A percentile compares a stretch with the other conserved stretches of the same genome.
These are phyloP conservation scores for Bertia moriformis DNA, from an alignment of 2,329 filamentous ascomycete genomes.

Conservation along the genomic window DNA sequence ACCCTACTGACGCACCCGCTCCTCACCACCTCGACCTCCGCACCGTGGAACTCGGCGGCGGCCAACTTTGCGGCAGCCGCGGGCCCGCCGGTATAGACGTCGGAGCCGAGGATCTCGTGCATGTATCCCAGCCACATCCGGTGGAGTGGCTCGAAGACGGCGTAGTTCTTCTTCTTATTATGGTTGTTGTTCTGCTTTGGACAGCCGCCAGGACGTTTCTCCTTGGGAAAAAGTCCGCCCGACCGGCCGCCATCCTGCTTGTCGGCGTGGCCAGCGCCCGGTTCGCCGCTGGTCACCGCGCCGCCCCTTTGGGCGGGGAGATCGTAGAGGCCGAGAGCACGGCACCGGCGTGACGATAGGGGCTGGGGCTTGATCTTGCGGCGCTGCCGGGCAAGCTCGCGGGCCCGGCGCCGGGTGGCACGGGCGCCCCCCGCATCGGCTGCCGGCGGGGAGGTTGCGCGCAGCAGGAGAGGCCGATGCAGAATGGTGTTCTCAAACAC, in stretches of 20 bases:
- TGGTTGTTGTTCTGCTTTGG: too few relatives aligned
- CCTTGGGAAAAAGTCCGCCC: background rate
- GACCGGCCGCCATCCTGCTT: background rate
- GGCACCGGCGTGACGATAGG: conserved; percentile 67
- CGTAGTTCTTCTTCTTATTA: too few relatives aligned
- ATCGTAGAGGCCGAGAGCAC: conserved; percentile 57
- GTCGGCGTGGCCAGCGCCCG: background rate
- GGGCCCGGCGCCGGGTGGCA: conserved; percentile 40
- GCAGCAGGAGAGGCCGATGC: conserved; percentile 66
- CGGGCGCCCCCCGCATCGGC: conserved; percentile 18
- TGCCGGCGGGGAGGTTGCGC: conserved; percentile 53
- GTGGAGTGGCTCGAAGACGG: conserved; percentile 65
- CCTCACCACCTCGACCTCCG: conserved; percentile 66
- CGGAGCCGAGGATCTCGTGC: conserved; percentile 59
- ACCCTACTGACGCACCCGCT: conserved; percentile 71
- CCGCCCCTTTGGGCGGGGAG: conserved; percentile 52
- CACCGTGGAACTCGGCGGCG: conserved; percentile 83
- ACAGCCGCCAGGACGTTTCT: background rate
- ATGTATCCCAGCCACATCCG: conserved; percentile 74
- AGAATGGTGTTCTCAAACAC: conserved; percentile 75
- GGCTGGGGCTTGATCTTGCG: conserved; percentile 42
- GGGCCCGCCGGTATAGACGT: conserved; percentile 38
- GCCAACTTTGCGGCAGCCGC: conserved; percentile 59
- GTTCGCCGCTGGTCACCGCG: too few relatives aligned
- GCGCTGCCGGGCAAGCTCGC: conserved; percentile 26